Evolutionary conservation across 805 yeast genomes (phyloP), one percentile per base, ranked within the genome.

Genomic region (Starmerella bombicola): DNA sequence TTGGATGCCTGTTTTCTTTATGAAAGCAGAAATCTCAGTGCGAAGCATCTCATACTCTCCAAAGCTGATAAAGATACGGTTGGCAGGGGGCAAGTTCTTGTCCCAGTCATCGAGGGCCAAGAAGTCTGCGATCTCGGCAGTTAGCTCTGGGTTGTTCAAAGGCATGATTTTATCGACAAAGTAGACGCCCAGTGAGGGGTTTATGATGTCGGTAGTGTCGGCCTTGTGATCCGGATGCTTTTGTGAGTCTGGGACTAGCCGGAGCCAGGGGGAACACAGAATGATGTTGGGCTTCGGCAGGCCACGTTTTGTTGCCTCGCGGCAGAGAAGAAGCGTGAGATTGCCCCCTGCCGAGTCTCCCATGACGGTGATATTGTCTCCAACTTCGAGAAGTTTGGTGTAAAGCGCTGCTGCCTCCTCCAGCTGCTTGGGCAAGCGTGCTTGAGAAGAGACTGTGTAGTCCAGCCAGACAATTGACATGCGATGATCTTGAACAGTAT

Each of bases 271-370:
- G 16, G 38, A 31, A 10, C 37, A 8, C 24, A 20, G 18, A 3
- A 32, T 23, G 4, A 38, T 9, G 22, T 28, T 30, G n/a, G 46
- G 46, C 29, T 16, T 24, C 13, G 28, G 38, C 8, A 47, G 41
- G 3, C 35, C 45, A 5, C 19, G 18, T 3, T 15, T 4, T 8
- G 29, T 22, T 21, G 37, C 17, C 19, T 42, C 48, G 12, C 33
- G 32, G 16, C 35, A 12, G 24, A 48, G n/a, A 20, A 36, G 45
- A n/a, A 55, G 37, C 4, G 46, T 16, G 17, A 59, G 41, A 28
- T 55, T 52, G 0, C 53, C 62, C 22, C 63, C 62, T 3, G 58
- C 58, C 4, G 61, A 57, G 34, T 59, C 63, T 17, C 63, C 63
- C 25, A 43, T 20, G 2, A 56, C 21, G 5, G 54, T 39, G 30